Conservation (phyloP, 2,329 filamentous ascomycete species). For the Rhynchosporium agropyri region DNA sequence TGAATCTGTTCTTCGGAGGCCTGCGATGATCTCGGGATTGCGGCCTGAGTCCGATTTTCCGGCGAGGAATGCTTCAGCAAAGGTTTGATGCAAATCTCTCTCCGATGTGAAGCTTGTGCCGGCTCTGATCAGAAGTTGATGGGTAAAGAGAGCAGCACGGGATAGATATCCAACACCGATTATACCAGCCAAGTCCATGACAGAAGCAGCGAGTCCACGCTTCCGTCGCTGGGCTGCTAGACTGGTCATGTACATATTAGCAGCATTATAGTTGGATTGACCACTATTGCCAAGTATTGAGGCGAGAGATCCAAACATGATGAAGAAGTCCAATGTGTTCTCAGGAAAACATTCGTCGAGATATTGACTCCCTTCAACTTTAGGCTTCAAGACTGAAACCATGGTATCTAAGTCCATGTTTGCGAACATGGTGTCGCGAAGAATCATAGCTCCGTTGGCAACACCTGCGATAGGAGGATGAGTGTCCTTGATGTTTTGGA, state of each 20-base stretch:
- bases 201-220: conserved; percentile 48
- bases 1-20: not conserved
- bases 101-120: conserved; percentile 4
- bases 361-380: conserved; percentile 42
- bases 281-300: conserved; percentile 41
- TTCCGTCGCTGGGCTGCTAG: conserved; percentile 46
- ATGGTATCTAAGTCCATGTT: conserved; percentile 39
- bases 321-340: conserved; percentile 44
- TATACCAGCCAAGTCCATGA: conserved; percentile 56
- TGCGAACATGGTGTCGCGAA: conserved; percentile 44
- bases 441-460: conserved; percentile 49
- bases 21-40: not conserved
- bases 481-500: conserved; percentile 27
- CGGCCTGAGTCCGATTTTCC: not conserved
- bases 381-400: conserved; percentile 40
- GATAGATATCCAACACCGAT: conserved; percentile 46
- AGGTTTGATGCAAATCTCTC: not conserved
- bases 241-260: conserved; percentile 45
- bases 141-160: conserved; percentile 17
- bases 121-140: conserved; percentile 4
- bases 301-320: conserved; percentile 43
- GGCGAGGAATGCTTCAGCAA: conserved; percentile 13
- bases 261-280: conserved; percentile 51
- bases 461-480: conserved; percentile 47
- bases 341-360: conserved; percentile 42